Base-by-base conservation (phyloP, 2,329 filamentous ascomycete species). In the Alternaria consortialis region DNA sequence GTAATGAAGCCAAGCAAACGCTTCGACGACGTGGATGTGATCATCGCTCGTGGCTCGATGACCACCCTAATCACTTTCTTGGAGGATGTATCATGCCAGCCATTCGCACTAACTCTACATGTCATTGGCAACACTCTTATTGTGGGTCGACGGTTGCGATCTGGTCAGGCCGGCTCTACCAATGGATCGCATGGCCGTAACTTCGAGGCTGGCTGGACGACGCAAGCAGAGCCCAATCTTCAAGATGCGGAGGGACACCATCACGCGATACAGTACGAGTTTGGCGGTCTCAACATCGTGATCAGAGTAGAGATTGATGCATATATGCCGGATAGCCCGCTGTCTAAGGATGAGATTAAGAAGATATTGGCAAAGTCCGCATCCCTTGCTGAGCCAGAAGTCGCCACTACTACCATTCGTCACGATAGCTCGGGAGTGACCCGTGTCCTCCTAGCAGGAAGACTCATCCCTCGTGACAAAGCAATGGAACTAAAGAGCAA, bases 241-340 rank as follows among this genome's bases (percentile, higher is more conserved):
- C 23, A 53, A n/a, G 50, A 53, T 53, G 50, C 50, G 25, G 50
- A 53, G n/a, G 50, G 50, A 9, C 36, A 53, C 25, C 36, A 53
- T 9, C 50, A 31, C 11, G 15, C 27, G 7, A 8, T 53, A 4
- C 12, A 29, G n/a, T 53, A 53, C n/a, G n/a, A 40, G 5, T 42
- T 42, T n/a, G 36, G 36, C 3, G 23, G 25, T 15, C 25, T 42
- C 20, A 29, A 42, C 2, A 27, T 32, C 17, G 50, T 31, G 3
- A 25, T 42, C 5, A 29, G 36, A 7, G 15, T n/a, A 27, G 50
- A 42, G n/a, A 37, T 25, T 2, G 25, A 53, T n/a, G 23, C 50
- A 29, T 42, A 53, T 8, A 53, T 53, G n/a, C 25, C 20, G 3
- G 23, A 40, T 13, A 8, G 7, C 4, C 13, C 20, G 25, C 20